These are phyloP conservation scores for Astrothelium macrocarpum DNA, from an alignment of 495 filamentous ascomycete species.

Conservation along the genomic window DNA sequence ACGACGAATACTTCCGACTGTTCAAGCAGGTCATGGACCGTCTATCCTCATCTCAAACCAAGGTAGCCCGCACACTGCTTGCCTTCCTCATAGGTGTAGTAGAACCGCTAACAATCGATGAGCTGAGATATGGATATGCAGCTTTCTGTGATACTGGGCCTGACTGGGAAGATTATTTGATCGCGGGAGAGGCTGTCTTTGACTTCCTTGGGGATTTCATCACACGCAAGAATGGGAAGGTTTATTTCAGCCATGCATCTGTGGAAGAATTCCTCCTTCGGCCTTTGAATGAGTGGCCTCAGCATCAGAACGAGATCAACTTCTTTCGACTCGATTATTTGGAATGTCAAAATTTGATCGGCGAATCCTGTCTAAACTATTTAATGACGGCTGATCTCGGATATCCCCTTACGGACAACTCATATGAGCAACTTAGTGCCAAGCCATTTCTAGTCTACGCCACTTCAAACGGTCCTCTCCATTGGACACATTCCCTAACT, in stretches of 20 bases:
- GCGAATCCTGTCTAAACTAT: background rate
- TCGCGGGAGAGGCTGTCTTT: background rate
- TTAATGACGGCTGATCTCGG: background rate
- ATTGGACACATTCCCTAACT: background rate
- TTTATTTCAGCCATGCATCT: background rate
- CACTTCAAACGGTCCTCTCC: background rate
- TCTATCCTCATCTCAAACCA: background rate
- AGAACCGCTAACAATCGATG: background rate
- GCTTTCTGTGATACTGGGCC: background rate
- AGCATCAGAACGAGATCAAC: background rate
- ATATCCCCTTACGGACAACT: background rate
- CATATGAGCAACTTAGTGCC: background rate
- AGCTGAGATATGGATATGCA: background rate
- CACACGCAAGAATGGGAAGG: background rate
- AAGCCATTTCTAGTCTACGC: background rate
- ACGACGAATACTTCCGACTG: background rate
- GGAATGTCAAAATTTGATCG: background rate
- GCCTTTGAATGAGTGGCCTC: background rate
- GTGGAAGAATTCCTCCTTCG: background rate
- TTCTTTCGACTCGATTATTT: background rate
- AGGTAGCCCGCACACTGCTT: background rate
- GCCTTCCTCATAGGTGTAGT: background rate
- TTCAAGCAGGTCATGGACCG: conserved; percentile 1
- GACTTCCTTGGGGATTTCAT: background rate
- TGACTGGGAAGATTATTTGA: background rate